Conservation (phyloP, 345 rosid genomes). For the Pelargonium nanum region DNA sequence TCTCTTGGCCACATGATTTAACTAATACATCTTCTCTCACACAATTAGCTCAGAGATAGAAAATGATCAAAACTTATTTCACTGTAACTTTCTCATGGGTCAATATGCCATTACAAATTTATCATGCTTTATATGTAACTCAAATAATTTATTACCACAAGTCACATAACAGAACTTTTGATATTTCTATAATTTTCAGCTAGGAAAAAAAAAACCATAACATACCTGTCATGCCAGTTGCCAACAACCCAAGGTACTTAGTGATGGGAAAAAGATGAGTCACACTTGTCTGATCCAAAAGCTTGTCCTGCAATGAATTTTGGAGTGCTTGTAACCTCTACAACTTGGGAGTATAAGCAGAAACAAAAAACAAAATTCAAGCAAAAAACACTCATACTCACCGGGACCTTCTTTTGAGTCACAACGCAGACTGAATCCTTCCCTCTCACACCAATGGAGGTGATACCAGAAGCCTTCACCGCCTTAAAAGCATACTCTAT, state of each 20-base stretch:
- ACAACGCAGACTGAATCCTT: conserved; percentile 94
- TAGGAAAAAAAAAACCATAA: neutral
- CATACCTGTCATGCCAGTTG: conserved; percentile 95
- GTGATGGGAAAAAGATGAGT: conserved; percentile 88
- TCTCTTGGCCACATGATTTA: neutral
- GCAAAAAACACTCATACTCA: conserved; percentile 21
- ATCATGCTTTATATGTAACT: neutral
- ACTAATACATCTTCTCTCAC: neutral
- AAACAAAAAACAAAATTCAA: neutral
- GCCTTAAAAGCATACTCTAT: conserved; percentile 97
- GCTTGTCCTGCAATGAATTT: conserved; percentile 68
- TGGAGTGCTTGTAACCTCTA: neutral
- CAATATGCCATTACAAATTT: neutral
- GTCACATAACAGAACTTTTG: neutral
- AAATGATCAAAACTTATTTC: neutral
- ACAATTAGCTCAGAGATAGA: neutral
- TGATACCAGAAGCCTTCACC: conserved; percentile 86
- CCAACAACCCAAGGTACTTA: conserved; percentile 78
- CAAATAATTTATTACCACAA: neutral
- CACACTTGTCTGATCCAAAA: conserved; percentile 90
- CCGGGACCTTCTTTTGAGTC: conserved; percentile 99
- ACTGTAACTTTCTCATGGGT: neutral
- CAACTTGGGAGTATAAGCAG: neutral
- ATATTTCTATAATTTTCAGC: no score
- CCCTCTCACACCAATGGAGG: conserved; percentile 93